Evolutionary conservation across 169 alveolate genomes (phyloP).

Genomic region (Sarcocystis neurona): DNA sequence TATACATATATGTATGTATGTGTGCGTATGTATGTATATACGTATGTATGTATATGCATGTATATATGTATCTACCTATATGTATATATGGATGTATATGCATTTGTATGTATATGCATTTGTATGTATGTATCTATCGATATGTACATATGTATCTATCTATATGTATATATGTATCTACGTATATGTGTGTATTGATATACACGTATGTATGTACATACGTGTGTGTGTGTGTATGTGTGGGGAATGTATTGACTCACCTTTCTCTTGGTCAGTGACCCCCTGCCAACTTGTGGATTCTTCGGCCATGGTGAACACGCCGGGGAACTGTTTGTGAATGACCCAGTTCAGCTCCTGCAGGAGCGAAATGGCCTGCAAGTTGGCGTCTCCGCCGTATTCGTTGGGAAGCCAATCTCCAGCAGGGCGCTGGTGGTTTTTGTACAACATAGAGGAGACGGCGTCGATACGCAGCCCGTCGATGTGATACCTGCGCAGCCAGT

Average conservation of each 20-base stretch:
- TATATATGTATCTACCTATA: too few species aligned
- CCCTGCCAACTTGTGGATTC: constrained; percentile 77
- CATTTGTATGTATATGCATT: too few species aligned
- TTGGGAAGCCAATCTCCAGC: constrained; percentile 78
- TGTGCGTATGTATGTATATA: too few species aligned
- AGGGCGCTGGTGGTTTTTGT: constrained; percentile 69
- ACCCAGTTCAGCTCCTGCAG: constrained; percentile 77
- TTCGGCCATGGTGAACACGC: constrained; percentile 78
- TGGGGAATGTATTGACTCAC: too few species aligned
- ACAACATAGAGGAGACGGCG: constrained; percentile 76
- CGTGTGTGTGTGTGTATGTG: too few species aligned
- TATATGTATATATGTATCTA: too few species aligned
- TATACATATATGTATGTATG: too few species aligned
- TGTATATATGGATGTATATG: too few species aligned
- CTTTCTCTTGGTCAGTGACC: constrained; percentile 69
- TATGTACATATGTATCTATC: too few species aligned
- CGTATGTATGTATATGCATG: too few species aligned
- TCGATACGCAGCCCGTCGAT: constrained; percentile 77
- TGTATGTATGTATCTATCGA: too few species aligned
- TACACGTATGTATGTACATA: background rate
- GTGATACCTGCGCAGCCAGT: constrained; percentile 77
- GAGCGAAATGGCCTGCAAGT: constrained; percentile 76
- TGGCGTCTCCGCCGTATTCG: constrained; percentile 77
- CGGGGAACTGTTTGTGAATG: constrained; percentile 76
- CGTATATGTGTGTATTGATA: too few species aligned